Base-by-base conservation (phyloP, 345 rosid species). In the Rhizophora mangle region DNA sequence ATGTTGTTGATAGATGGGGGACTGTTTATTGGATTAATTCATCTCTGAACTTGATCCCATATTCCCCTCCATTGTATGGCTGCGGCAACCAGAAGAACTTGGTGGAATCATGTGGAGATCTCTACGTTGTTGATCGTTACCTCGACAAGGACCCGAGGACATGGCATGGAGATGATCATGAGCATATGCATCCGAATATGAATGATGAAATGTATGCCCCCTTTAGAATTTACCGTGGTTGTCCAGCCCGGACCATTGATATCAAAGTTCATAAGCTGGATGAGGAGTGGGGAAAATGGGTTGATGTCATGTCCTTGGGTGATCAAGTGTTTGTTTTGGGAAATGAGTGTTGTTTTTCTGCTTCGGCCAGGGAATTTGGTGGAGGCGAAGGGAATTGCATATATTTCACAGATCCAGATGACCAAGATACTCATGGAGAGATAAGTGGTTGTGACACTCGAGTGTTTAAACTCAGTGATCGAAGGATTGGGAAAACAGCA, bases 121-220 rank as follows among this genome's bases (percentile, higher is more conserved):
- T 75, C 36, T 75, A 75, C 43, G 62, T 75, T 18, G 79, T 75
- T 19, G 79, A 75, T 60, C 51, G 71, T 24, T 75, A 75, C 53
- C 67, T 75, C 26, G 74, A 70, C 29, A 67, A 68, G 11, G 37
- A 58, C 21, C 21, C 63, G 47, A 60, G 57, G 60, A 30, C 30
- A 49, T 36, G 51, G 46, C 5, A 32, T 18, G n/a, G 8, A 18
- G 47, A 30, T 61, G 47, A 61, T 46, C 22, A 26, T n/a, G 26
- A 21, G 11, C 9, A 52, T 20, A 8, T 20, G 56, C n/a, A 52
- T 19, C 21, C 8, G 6, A 52, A 54, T 22, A 53, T 53, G 57
- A 53, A 53, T 9, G 24, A 54, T 54, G 58, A 54, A 54, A n/a
- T 20, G 26, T 54, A 54, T 10, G 8, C 4, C 27, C 26, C 13